Evolutionary conservation across 2,329 filamentous ascomycete species (phyloP).

Genomic region (Sarocladiaceae sp.): DNA sequence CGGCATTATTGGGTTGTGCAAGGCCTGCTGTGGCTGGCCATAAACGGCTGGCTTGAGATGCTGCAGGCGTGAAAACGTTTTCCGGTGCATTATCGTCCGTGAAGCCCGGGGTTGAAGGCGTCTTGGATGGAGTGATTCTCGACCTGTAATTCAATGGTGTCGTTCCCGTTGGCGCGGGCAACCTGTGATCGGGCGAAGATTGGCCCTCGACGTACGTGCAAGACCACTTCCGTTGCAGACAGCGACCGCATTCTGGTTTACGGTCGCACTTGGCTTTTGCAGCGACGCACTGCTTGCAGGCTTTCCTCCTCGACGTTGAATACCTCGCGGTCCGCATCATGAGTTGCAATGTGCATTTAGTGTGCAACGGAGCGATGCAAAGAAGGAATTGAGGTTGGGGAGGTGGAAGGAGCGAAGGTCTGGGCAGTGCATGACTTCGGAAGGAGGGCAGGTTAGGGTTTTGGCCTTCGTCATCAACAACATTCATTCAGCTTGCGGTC

Average conservation of each 20-base stretch:
- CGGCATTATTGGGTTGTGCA: slow-evolving; percentile 4
- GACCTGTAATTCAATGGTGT: background rate
- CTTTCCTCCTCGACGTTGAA: too few species aligned
- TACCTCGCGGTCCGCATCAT: too few species aligned
- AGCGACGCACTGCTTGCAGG: slow-evolving; percentile 30
- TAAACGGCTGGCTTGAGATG: background rate
- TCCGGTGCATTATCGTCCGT: background rate
- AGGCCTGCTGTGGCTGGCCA: background rate
- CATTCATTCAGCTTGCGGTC: too few species aligned
- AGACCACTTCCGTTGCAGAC: slow-evolving; percentile 21
- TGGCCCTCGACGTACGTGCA: slow-evolving; percentile 23
- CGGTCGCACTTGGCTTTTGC: slow-evolving; percentile 38
- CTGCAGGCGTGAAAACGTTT: too few species aligned
- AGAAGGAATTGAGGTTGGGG: too few species aligned
- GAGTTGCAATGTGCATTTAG: too few species aligned
- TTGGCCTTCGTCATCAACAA: too few species aligned
- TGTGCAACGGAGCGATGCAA: too few species aligned
- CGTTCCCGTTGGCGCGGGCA: background rate
- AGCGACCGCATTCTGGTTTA: slow-evolving; percentile 27
- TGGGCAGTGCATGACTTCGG: too few species aligned
- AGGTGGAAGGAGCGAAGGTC: too few species aligned
- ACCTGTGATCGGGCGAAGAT: background rate
- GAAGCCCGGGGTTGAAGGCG: slow-evolving; percentile 11
- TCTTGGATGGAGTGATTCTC: background rate
- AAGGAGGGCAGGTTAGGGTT: too few species aligned